Percentiles rank a stretch among this genome's conserved stretches.
Conservation (phyloP, 208 protist species). For the Trypanosomatidae sp. region DNA sequence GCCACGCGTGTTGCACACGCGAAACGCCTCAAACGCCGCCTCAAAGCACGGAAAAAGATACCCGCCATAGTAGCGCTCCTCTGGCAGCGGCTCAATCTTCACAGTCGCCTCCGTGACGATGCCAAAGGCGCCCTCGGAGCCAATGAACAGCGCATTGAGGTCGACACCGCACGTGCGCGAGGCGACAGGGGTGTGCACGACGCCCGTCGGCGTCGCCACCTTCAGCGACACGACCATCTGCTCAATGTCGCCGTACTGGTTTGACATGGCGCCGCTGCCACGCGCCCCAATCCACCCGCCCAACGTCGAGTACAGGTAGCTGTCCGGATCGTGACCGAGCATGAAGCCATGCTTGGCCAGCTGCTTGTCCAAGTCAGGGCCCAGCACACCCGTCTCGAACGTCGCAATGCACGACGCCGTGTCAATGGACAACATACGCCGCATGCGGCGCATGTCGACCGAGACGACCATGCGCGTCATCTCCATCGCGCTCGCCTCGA, state of each 20-base stretch:
- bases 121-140: constrained; percentile 89
- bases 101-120: constrained; percentile 89
- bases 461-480: constrained; percentile 82
- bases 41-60: constrained; percentile 87
- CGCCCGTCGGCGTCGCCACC: constrained; percentile 86
- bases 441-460: constrained; percentile 91
- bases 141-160: constrained; percentile 86
- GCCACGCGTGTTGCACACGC: constrained; percentile 66
- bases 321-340: constrained; percentile 91
- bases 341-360: constrained; percentile 81
- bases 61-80: constrained; percentile 72
- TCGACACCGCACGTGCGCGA: constrained; percentile 78
- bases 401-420: constrained; percentile 68
- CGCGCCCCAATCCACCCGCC: constrained; percentile 93
- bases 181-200: constrained; percentile 70
- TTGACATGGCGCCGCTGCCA: constrained; percentile 92
- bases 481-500: constrained; percentile 82
- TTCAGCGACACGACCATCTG: constrained; percentile 88
- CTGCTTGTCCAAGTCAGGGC: constrained; percentile 83
- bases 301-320: constrained; percentile 87
- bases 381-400: constrained; percentile 86
- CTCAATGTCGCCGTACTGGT: constrained; percentile 91
- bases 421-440: constrained; percentile 77
- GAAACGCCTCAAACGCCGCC: constrained; percentile 67
- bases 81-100: constrained; percentile 81